Evolutionary conservation across 176 grass and related monocot species (phyloP).

Genomic region (Musa acuminata): DNA sequence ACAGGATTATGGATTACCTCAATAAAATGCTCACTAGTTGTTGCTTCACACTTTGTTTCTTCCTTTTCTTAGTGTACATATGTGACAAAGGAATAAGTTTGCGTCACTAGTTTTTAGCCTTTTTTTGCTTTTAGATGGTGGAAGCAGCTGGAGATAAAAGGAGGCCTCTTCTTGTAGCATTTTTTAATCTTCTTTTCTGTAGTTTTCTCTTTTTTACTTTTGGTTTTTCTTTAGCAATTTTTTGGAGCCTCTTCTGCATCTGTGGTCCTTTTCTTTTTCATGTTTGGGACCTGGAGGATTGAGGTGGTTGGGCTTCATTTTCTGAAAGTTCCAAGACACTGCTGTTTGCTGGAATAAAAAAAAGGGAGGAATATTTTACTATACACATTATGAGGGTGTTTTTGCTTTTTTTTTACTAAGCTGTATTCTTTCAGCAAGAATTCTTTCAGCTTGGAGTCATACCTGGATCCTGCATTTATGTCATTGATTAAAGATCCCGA

Average conservation of each 20-base stretch:
- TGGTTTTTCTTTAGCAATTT: not conserved
- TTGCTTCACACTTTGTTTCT: no score
- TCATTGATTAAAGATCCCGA: constrained; percentile 96
- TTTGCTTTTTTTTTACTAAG: not conserved
- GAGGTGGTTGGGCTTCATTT: not conserved
- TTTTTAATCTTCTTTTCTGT: not conserved
- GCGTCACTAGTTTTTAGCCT: not conserved
- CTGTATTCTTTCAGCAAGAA: constrained; percentile 36
- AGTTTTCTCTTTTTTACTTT: not conserved
- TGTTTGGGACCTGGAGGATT: not conserved
- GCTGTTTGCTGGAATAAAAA: not conserved
- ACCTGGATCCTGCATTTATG: constrained; percentile 88
- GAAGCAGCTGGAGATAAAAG: not conserved
- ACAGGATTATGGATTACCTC: no score
- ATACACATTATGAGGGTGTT: not conserved
- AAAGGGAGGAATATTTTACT: not conserved
- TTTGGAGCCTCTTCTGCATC: no score
- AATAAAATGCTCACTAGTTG: no score
- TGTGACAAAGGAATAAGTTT: no score
- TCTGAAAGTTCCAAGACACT: not conserved
- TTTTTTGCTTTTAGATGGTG: not conserved
- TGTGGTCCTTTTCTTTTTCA: not conserved
- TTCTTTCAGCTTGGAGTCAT: constrained; percentile 81
- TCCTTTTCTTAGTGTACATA: no score
- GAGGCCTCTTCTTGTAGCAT: not conserved